Conservation (phyloP, 495 filamentous ascomycete species). For the Lasiosphaeriaceae sp. region DNA sequence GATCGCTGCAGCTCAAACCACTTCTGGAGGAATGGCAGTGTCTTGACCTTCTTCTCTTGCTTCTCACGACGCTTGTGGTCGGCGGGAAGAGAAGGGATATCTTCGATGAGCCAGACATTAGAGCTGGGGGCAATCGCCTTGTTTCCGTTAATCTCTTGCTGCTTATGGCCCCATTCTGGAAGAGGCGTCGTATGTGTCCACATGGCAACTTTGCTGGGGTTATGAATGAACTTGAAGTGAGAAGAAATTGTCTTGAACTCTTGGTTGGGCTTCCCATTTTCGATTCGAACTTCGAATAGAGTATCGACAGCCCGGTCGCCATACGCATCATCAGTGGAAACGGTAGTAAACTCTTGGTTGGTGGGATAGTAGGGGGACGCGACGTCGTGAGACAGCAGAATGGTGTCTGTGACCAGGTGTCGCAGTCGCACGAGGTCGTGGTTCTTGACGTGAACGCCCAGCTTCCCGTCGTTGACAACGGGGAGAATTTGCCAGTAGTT, state of each 20-base stretch:
- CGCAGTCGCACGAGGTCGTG: slow-evolving; percentile 85
- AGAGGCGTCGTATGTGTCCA: slow-evolving; percentile 94
- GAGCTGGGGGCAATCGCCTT: slow-evolving; percentile 88
- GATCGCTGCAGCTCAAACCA: slow-evolving; percentile 95
- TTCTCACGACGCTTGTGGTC: slow-evolving; percentile 67
- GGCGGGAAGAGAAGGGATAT: slow-evolving; percentile 71
- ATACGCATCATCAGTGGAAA: slow-evolving; percentile 65
- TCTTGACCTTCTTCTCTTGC: slow-evolving; percentile 72
- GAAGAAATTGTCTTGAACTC: slow-evolving; percentile 85
- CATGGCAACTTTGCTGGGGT: slow-evolving; percentile 93
- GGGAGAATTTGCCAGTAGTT: slow-evolving; percentile 97
- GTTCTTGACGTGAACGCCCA: slow-evolving; percentile 67
- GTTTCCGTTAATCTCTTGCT: slow-evolving; percentile 99
- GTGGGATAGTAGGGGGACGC: slow-evolving; percentile 97
- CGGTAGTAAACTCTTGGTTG: slow-evolving; percentile 96
- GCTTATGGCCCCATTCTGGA: slow-evolving; percentile 94
- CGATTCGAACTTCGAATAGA: slow-evolving; percentile 87
- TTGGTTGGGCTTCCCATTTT: slow-evolving; percentile 75
- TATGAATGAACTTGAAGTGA: slow-evolving; percentile 92
- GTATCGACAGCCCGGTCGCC: slow-evolving; percentile 85
- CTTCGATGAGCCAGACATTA: slow-evolving; percentile 92
- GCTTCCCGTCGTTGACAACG: slow-evolving; percentile 45
- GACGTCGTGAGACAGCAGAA: slow-evolving; percentile 92
- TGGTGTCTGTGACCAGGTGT: slow-evolving; percentile 82
- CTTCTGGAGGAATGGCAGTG: slow-evolving; percentile 83